Evolutionary conservation across 2,329 filamentous ascomycete species (phyloP).

Genomic region (Ceratocystis cubensis): DNA sequence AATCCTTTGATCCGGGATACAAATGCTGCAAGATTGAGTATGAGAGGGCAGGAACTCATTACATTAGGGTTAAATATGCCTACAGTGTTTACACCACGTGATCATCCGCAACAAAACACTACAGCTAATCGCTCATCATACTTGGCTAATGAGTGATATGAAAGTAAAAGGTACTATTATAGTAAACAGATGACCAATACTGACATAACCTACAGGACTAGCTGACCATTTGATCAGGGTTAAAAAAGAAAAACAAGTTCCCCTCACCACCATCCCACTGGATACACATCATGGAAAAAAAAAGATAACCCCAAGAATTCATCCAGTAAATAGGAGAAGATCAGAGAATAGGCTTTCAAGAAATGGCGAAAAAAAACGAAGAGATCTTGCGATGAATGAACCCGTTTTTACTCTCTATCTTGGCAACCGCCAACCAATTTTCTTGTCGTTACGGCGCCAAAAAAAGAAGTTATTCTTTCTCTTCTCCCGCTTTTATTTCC

Average conservation of each 20-base stretch:
- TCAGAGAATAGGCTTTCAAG: not conserved
- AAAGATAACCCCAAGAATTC: not conserved
- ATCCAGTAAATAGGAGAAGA: not conserved
- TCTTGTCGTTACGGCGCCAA: not conserved
- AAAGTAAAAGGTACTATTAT: too few species aligned
- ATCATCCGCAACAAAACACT: too few species aligned
- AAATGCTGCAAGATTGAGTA: not conserved
- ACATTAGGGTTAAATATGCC: not conserved
- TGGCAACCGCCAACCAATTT: not conserved
- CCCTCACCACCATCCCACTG: not conserved
- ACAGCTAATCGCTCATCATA: too few species aligned
- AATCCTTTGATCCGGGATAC: not conserved
- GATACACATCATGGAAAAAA: not conserved
- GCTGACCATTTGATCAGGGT: too few species aligned
- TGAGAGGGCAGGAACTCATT: not conserved
- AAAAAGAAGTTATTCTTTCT: too few species aligned
- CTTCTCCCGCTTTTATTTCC: constrained; percentile 21
- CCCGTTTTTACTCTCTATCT: constrained; percentile 7
- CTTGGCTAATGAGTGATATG: too few species aligned
- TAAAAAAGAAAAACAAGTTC: too few species aligned
- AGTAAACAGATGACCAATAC: too few species aligned
- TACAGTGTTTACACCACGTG: not conserved
- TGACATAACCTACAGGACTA: too few species aligned
- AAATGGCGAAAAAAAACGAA: not conserved
- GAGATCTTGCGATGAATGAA: constrained; percentile 5